Evolutionary conservation across 371 early-diverging fungal species (phyloP), one percentile per base, ranked within the genome.

Genomic region (Mycotypha africana): DNA sequence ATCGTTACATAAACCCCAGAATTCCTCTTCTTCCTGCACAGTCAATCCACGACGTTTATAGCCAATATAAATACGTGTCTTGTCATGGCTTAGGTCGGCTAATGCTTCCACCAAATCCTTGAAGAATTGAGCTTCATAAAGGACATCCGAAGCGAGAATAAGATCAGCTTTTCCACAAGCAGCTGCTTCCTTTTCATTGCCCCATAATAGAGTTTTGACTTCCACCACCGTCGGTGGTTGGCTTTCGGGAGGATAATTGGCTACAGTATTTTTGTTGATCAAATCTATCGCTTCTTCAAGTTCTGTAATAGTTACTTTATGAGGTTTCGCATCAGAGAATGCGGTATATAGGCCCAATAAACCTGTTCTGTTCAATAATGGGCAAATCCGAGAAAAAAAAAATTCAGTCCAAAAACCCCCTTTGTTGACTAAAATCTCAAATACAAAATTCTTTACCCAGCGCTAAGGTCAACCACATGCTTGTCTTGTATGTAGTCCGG

Each of bases 141-240:
- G 56, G 2, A 82, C 77, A 53, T 82, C 82, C 0, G 82, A 82
- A 4, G 82, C 82, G 19, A 82, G 45, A 6, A 82, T 67, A n/a
- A 74, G 34, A 49, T 82, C 78, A 2, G 74, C 58, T 28, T 52
- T 57, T 21, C 60, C 68, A 5, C 66, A 50, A 2, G 43, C 47
- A 0, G 41, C 46, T 8, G 59, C 62, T 9, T 62, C 45, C 2
- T 52, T 19, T 6, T 32, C 19, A 19, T 67, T 34, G 1, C 68
- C 65, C 58, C 79, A 77, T 49, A 67, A 41, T 2, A 62, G 43
- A 3, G 63, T 38, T 22, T 42, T 42, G 12, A 28, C 30, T 28
- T 28, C 30, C 6, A 28, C 12, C 30, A 8, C 30, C 3, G 65
- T 53, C 14, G 22, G 14, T 28, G 54, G 21, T 58, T 47, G 6